Base-by-base conservation (phyloP, 129 eudicot genomes). In the Centella asiatica region DNA sequence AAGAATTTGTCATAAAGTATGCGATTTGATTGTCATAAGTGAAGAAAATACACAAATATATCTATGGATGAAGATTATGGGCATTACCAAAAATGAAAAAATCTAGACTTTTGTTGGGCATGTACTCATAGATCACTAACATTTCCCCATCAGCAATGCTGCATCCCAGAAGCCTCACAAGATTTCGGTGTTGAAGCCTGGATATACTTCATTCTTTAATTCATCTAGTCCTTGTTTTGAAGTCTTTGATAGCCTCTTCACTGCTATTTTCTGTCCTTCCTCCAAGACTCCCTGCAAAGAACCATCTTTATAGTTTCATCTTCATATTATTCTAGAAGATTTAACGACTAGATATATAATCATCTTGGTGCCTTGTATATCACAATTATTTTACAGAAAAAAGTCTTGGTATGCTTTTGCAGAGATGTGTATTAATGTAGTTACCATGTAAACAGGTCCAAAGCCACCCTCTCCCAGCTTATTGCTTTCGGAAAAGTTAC, bases 121-220 rank as follows among this genome's bases (percentile, higher is more conserved):
- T 33, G 57, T 51, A 71, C 29, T 76, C 73, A 56, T 76, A 76
- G 3, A 76, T 36, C 49, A 71, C 50, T 55, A 76, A 32, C 62
- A 60, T 70, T 45, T 64, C 72, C 61, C 62, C 71, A 9, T 53
- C 67, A 6, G 69, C 36, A 22, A 76, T 59, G 60, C 76, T 59
- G 44, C 71, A 77, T 11, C 77, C 77, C 4, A 77, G 22, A 7
- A 77, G 67, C 57, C 63, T 67, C 37, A 72, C 82, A 39, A 77
- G 74, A 63, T 77, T 77, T 31, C 77, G 15, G 46, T 77, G 82
- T 27, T 71, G 77, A 19, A 77, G 77, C 46, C 67, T 77, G 1
- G 64, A 59, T 57, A 24, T 72, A 77, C 69, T 42, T 77, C 81
- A 54, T 59, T 76, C 53, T 60, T 76, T 63, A 77, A 77, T 58